Percentiles rank a stretch among this genome's conserved stretches.
Conservation (phyloP, 2,329 filamentous ascomycete genomes). For the Aureobasidium sp. region DNA sequence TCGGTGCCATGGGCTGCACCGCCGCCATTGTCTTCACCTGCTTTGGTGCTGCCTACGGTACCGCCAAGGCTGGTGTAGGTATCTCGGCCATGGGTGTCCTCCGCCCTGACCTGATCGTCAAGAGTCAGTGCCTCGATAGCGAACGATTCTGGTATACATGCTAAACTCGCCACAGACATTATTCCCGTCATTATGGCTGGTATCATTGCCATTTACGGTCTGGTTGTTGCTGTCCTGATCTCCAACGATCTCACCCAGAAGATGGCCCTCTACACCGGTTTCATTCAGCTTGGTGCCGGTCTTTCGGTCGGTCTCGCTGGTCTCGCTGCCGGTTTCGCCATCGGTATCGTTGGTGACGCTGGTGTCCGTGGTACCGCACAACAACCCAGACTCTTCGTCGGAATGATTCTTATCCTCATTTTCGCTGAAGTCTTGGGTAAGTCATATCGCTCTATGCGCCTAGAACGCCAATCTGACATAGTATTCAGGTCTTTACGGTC, state of each 20-base stretch:
- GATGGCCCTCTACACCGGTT: conserved; percentile 41
- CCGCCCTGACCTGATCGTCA: conserved; percentile 94
- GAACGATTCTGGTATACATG: neutral
- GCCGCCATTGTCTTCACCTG: conserved; percentile 94
- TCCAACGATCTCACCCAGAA: conserved; percentile 44
- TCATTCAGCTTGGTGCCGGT: conserved; percentile 47
- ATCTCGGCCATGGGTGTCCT: conserved; percentile 98
- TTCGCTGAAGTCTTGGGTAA: conserved; percentile 96
- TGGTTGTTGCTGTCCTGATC: conserved; percentile 47
- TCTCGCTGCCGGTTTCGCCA: conserved; percentile 38
- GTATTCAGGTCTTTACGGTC: conserved; percentile 80
- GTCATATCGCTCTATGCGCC: conserved; percentile 27
- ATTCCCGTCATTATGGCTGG: conserved; percentile 99
- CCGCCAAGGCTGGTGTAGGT: conserved; percentile 97
- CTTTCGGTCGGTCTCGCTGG: conserved; percentile 39
- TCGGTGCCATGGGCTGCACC: conserved; percentile 94
- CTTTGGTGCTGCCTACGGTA: conserved; percentile 94
- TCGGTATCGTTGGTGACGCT: conserved; percentile 60
- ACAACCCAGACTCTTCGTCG: conserved; percentile 81
- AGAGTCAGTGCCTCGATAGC: conserved; percentile 62
- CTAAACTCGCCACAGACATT: conserved; percentile 60
- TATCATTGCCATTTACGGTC: conserved; percentile 95
- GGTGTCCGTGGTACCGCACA: conserved; percentile 82
- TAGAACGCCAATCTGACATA: neutral
- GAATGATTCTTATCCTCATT: conserved; percentile 99